Conservation (phyloP, 225 moss, liverwort and hornwort genomes). For the Marchantia polymorpha region DNA sequence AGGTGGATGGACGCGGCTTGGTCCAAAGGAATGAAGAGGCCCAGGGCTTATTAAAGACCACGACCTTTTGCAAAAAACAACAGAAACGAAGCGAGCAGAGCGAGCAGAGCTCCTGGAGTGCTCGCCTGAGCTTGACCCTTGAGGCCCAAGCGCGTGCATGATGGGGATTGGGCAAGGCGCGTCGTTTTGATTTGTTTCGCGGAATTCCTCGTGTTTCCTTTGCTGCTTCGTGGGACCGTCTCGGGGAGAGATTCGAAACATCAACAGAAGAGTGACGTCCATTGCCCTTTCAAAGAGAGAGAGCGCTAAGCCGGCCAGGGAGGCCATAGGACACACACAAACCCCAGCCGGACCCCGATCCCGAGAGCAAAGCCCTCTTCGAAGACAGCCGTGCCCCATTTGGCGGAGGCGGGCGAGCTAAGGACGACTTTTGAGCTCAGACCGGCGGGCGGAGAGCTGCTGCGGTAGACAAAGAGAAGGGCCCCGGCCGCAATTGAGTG, state of each 20-base stretch:
- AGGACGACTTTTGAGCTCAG: not conserved
- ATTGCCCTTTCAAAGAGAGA: slow-evolving; percentile 12
- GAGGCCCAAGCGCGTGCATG: too few species aligned
- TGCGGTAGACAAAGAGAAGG: not conserved
- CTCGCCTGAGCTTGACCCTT: too few species aligned
- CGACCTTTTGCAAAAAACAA: too few species aligned
- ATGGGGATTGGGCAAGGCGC: too few species aligned
- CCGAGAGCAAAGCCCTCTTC: not conserved
- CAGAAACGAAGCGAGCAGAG: too few species aligned
- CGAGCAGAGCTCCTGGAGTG: too few species aligned
- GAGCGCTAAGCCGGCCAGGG: not conserved
- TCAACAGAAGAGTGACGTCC: slow-evolving; percentile 6
- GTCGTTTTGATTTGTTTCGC: too few species aligned
- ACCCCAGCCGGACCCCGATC: not conserved
- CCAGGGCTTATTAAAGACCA: too few species aligned
- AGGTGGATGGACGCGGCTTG: too few species aligned
- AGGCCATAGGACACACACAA: not conserved
- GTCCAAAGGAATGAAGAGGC: too few species aligned
- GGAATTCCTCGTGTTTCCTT: too few species aligned
- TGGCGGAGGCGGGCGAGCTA: not conserved
- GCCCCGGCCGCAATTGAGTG: not conserved
- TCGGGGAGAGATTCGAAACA: slow-evolving; percentile 12
- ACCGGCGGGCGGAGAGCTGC: not conserved
- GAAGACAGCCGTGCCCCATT: not conserved
- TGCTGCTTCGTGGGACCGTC: too few species aligned